phyloP scores from a whole-genome alignment of 768 basidiomycete species.

The Kwoniella dejecticola region DNA sequence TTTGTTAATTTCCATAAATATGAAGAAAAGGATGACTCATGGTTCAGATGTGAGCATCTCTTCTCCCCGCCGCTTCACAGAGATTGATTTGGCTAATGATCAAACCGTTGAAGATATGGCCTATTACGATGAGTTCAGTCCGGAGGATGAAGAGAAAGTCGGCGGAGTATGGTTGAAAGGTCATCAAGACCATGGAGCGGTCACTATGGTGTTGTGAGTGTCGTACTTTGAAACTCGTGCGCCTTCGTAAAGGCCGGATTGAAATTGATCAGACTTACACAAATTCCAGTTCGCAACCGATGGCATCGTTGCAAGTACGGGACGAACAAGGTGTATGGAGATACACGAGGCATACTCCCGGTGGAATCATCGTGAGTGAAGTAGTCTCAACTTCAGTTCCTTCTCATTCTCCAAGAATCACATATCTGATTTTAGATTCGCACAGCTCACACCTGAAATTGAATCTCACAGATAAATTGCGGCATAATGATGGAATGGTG shows the following conservation, averaged over 20 bases:
- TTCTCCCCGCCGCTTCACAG: too few species aligned
- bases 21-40: constrained; percentile 21
- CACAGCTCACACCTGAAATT: too few species aligned
- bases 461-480: constrained; percentile 15
- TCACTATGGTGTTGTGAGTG: constrained; percentile 19
- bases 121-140: constrained; percentile 21
- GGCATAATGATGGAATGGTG: constrained; percentile 26
- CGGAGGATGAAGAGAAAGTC: constrained; percentile 23
- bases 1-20: constrained; percentile 26
- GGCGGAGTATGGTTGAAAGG: constrained; percentile 22
- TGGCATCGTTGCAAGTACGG: constrained; percentile 18
- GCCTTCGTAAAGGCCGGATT: too few species aligned
- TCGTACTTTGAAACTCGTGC: not conserved
- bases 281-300: constrained; percentile 23
- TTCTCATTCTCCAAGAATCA: not conserved
- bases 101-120: too few species aligned
- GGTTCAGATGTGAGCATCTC: constrained; percentile 22
- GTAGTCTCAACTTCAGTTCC: not conserved
- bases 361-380: constrained; percentile 18
- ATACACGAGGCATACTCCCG: constrained; percentile 13
- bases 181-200: constrained; percentile 21
- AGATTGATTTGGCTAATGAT: too few species aligned
- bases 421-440: not conserved
- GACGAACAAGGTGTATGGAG: constrained; percentile 19
- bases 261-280: too few species aligned